Conservation (phyloP, 495 filamentous ascomycete genomes). For the Chaetomium fimeti region DNA sequence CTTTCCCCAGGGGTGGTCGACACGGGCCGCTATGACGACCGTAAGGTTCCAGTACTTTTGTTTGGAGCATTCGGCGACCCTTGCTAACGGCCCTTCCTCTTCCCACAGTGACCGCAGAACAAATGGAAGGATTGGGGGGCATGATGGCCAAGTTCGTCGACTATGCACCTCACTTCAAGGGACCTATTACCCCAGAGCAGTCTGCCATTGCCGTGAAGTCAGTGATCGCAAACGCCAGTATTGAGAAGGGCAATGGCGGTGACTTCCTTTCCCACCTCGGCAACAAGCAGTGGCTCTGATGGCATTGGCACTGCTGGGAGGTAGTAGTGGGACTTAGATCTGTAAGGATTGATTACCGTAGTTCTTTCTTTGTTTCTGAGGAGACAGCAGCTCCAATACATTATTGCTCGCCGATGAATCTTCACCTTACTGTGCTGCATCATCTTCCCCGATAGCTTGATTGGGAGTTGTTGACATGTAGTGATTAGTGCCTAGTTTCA, state of each 20-base stretch:
- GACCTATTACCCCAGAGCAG: constrained; percentile 44
- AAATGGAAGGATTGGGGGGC: constrained; percentile 31
- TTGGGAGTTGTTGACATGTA: too few relatives aligned
- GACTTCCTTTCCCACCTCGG: constrained; percentile 55
- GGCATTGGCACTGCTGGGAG: too few relatives aligned
- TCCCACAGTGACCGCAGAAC: constrained; percentile 40
- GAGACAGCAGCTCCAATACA: too few relatives aligned
- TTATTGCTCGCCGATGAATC: too few relatives aligned
- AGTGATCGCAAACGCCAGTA: constrained; percentile 45
- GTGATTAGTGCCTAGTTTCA: too few relatives aligned
- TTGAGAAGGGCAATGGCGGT: constrained; percentile 52
- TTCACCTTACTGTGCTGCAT: too few relatives aligned
- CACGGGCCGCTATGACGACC: constrained; percentile 31
- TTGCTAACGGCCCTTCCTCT: constrained; percentile 10
- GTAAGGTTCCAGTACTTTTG: constrained; percentile 21
- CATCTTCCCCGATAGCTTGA: too few relatives aligned
- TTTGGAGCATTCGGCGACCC: not conserved
- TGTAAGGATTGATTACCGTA: too few relatives aligned
- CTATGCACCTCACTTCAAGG: constrained; percentile 53
- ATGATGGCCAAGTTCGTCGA: constrained; percentile 40
- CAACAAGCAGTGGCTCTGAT: constrained; percentile 50
- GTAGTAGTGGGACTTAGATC: too few relatives aligned
- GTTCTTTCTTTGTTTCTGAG: too few relatives aligned
- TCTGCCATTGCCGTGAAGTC: constrained; percentile 42
- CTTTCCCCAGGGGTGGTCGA: constrained; percentile 53